Evolutionary conservation across 306 rosid genomes (phyloP).

Genomic region (Lagenaria siceraria): DNA sequence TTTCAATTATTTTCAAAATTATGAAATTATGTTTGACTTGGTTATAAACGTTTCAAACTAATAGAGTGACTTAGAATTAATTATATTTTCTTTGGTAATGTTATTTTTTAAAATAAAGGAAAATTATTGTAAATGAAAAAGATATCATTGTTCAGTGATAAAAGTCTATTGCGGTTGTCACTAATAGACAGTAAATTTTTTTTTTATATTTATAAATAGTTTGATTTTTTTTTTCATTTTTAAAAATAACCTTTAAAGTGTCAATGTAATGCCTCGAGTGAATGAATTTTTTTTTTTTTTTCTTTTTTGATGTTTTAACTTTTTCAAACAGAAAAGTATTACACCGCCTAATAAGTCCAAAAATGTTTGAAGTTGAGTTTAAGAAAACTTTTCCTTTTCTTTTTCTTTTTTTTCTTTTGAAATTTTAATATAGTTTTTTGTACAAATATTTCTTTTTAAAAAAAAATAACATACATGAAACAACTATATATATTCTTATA

Average conservation of each 20-base stretch:
- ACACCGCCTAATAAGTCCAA: neutral
- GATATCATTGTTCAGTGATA: no score
- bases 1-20: no score
- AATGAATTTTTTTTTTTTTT: neutral
- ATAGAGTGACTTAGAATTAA: no score
- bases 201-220: no score
- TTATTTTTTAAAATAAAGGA: no score
- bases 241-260: neutral
- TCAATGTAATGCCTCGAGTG: neutral
- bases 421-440: neutral
- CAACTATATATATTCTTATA: neutral
- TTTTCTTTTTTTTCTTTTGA: neutral
- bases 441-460: neutral
- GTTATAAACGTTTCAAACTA: no score
- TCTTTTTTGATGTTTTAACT: neutral
- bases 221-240: no score
- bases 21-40: no score
- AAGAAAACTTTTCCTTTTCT: neutral
- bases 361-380: neutral
- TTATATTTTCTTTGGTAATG: no score
- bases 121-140: no score
- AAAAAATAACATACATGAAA: neutral
- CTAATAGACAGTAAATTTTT: no score
- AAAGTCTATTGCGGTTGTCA: no score
- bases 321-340: neutral